These are phyloP conservation scores for Butyriboletus loyo DNA, from an alignment of 768 basidiomycete species.

Conservation along the genomic window DNA sequence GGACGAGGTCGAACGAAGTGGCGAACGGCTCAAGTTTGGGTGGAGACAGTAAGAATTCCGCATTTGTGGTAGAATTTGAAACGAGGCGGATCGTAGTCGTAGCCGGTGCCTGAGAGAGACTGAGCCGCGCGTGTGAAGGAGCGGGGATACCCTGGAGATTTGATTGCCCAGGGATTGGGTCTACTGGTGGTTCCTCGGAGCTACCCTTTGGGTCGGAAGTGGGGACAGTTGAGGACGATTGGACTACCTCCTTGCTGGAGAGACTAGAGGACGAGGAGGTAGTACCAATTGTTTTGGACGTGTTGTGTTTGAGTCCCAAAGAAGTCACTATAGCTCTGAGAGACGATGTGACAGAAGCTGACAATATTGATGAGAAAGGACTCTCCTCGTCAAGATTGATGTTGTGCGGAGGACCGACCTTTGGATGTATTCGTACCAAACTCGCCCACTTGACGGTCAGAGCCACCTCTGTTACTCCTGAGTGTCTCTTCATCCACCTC, in stretches of 20 bases:
- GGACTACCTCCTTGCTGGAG: slow-evolving; percentile 16
- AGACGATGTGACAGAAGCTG: slow-evolving; percentile 68
- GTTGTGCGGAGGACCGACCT: slow-evolving; percentile 38
- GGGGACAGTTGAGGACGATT: slow-evolving; percentile 28
- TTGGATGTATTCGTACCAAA: slow-evolving; percentile 73
- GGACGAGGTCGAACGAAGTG: slow-evolving; percentile 65
- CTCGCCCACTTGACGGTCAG: slow-evolving; percentile 48
- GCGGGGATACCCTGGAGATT: slow-evolving; percentile 60
- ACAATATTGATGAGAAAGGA: slow-evolving; percentile 5
- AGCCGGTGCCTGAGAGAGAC: slow-evolving; percentile 46
- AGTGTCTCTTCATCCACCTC: slow-evolving; percentile 55
- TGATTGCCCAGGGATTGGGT: slow-evolving; percentile 59
- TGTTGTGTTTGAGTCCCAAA: slow-evolving; percentile 60
- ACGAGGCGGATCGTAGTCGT: slow-evolving; percentile 52
- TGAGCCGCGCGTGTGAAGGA: slow-evolving; percentile 57
- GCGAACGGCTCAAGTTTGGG: slow-evolving; percentile 65
- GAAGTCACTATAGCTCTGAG: slow-evolving; percentile 76
- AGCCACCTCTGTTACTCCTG: slow-evolving; percentile 42
- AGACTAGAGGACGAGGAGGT: slow-evolving; percentile 32
- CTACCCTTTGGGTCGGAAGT: slow-evolving; percentile 24
- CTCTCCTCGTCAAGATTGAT: neutral
- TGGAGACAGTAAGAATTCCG: slow-evolving; percentile 38
- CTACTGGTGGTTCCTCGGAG: slow-evolving; percentile 24
- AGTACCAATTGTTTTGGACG: slow-evolving; percentile 8
- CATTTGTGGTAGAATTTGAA: slow-evolving; percentile 23